These are phyloP conservation scores for Yamadazyma aaseri DNA, from an alignment of 1,139 yeast genomes.

Conservation along the genomic window DNA sequence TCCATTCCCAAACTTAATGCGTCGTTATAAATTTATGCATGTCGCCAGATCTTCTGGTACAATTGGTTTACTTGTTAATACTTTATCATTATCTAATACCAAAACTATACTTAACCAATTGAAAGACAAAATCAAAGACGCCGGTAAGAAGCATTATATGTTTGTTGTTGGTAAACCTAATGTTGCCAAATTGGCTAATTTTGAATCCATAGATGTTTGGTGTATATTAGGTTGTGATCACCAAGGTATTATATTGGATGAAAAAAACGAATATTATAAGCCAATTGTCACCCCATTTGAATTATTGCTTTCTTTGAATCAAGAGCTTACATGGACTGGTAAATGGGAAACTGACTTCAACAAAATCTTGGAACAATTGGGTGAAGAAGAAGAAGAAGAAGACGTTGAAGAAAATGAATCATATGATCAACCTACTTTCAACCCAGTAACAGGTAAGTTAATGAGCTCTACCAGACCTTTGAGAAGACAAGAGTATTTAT, in stretches of 20 bases:
- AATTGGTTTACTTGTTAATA: slow-evolving; percentile 85
- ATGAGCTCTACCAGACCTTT: slow-evolving; percentile 73
- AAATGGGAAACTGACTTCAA: slow-evolving; percentile 86
- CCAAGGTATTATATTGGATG: slow-evolving; percentile 85
- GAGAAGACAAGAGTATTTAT: slow-evolving; percentile 62
- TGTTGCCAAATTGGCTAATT: slow-evolving; percentile 93
- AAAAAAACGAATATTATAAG: slow-evolving; percentile 73
- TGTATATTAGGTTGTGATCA: slow-evolving; percentile 93
- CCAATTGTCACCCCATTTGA: slow-evolving; percentile 96
- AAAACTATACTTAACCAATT: slow-evolving; percentile 60
- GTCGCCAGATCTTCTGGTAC: slow-evolving; percentile 90
- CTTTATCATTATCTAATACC: slow-evolving; percentile 76
- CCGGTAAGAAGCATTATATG: slow-evolving; percentile 88
- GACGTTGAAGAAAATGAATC: slow-evolving; percentile 23
- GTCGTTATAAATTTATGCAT: slow-evolving; percentile 83
- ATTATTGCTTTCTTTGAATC: slow-evolving; percentile 71
- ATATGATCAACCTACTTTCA: slow-evolving; percentile 76
- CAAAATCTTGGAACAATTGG: slow-evolving; percentile 39
- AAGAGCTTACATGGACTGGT: slow-evolving; percentile 84
- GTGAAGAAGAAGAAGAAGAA: slow-evolving; percentile 24
- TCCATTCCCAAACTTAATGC: slow-evolving; percentile 76
- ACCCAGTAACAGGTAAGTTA: slow-evolving; percentile 81
- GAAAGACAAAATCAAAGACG: slow-evolving; percentile 57
- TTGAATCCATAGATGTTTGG: slow-evolving; percentile 91
- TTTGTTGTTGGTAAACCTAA: slow-evolving; percentile 99